phyloP scores from a whole-genome alignment of 164 flowering plant species.

The Euptelea pleiosperma region DNA sequence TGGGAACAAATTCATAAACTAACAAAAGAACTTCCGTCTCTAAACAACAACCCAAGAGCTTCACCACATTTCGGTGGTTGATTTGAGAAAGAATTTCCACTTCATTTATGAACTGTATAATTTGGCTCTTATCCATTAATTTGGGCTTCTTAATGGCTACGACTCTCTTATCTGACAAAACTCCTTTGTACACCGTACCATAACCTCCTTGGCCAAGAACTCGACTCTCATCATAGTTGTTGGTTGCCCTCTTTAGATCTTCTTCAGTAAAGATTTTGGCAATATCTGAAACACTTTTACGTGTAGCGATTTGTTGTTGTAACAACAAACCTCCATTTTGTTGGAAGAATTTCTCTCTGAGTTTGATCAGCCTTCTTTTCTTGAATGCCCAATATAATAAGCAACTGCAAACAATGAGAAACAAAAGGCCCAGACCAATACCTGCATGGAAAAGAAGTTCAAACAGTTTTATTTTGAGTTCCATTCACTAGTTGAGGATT shows the following conservation, averaged over 20 bases:
- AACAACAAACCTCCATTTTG: slow-evolving; percentile 4
- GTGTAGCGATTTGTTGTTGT: not conserved
- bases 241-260: not conserved
- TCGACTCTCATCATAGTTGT: not conserved
- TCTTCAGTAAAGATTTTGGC: not conserved
- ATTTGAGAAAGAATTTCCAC: slow-evolving; percentile 2
- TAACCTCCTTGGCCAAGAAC: not conserved
- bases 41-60: slow-evolving; percentile 3
- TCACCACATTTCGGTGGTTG: slow-evolving; percentile 5
- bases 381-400: not conserved
- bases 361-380: not conserved
- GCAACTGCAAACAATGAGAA: not conserved
- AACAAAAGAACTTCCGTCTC: slow-evolving; percentile 3
- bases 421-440: not conserved
- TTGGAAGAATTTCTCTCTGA: slow-evolving; percentile 5
- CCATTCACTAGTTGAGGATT: too few species aligned
- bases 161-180: not conserved
- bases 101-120: slow-evolving; percentile 2
- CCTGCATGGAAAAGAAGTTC: too few species aligned
- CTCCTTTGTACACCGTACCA: slow-evolving; percentile 1
- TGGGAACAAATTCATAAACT: not conserved
- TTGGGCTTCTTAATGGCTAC: slow-evolving; percentile 8
- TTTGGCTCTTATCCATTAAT: not conserved
- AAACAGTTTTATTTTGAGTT: too few species aligned
- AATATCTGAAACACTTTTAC: not conserved